Evolutionary conservation across 257 asterid species (phyloP).

Genomic region (Marsdenia floribunda): DNA sequence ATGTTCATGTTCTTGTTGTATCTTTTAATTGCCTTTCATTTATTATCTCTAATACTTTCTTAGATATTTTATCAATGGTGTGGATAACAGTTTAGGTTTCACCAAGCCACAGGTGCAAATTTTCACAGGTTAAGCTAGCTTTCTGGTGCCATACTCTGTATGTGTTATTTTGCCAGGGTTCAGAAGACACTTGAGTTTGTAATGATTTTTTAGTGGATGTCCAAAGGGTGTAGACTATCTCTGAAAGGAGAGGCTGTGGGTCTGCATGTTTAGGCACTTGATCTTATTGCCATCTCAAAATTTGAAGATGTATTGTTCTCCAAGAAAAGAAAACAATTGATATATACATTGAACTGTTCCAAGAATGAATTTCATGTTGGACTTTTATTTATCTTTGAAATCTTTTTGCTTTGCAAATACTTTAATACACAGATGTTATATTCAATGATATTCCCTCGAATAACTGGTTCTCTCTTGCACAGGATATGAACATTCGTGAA

Average conservation of each 20-base stretch:
- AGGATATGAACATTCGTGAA: conserved; percentile 70
- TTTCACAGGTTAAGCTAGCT: background rate
- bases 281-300: background rate
- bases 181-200: background rate
- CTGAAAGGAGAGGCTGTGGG: background rate
- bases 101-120: background rate
- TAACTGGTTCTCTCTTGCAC: conserved; percentile 1
- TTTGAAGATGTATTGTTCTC: background rate
- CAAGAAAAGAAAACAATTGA: background rate
- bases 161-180: background rate
- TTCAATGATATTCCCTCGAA: background rate
- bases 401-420: background rate
- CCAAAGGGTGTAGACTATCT: background rate
- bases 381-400: background rate
- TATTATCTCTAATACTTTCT: background rate
- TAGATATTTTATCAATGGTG: background rate
- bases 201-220: background rate
- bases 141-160: background rate
- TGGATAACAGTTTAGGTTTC: background rate
- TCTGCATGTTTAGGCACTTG: background rate
- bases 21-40: background rate
- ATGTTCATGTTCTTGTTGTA: background rate
- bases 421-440: background rate
- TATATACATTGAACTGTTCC: background rate
- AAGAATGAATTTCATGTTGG: background rate